Evolutionary conservation across 208 protist genomes (phyloP).

Genomic region (Trypanosoma melophagium): DNA sequence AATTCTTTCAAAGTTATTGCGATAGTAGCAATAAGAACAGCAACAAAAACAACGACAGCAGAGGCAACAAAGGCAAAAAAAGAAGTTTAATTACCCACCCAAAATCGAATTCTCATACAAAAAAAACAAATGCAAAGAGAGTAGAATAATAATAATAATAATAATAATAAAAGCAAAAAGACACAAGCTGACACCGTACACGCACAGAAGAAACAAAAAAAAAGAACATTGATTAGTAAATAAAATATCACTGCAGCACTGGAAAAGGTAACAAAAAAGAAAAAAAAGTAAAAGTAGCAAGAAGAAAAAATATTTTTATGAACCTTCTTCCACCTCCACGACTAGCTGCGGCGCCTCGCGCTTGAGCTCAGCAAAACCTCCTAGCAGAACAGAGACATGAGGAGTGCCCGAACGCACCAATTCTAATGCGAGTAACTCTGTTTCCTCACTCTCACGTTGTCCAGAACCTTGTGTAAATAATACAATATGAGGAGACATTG

Average conservation of each 20-base stretch:
- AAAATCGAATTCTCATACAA: not conserved
- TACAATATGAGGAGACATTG: constrained; percentile 22
- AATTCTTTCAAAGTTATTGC: not conserved
- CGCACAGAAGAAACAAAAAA: not conserved
- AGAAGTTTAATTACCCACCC: not conserved
- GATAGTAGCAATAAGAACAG: not conserved
- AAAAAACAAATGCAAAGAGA: not conserved
- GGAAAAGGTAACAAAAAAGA: constrained; percentile 12
- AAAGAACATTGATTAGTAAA: not conserved
- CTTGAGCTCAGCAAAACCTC: constrained; percentile 47
- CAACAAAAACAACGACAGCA: not conserved
- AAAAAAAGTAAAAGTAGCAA: constrained; percentile 9
- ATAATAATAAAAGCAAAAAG: constrained; percentile 2
- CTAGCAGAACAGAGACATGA: constrained; percentile 62
- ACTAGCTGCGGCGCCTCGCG: constrained; percentile 43
- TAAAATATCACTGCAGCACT: constrained; percentile 3
- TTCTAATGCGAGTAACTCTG: constrained; percentile 46
- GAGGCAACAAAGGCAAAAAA: not conserved
- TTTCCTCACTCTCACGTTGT: constrained; percentile 26
- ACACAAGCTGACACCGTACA: not conserved
- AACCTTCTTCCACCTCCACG: constrained; percentile 13
- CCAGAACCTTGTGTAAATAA: constrained; percentile 15
- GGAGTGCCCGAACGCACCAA: constrained; percentile 52
- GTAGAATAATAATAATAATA: not conserved
- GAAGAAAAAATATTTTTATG: constrained; percentile 1